A percentile compares a stretch with the other conserved stretches of the same genome.
phyloP scores from a whole-genome alignment of 257 asterid genomes.

The Apocynum venetum region DNA sequence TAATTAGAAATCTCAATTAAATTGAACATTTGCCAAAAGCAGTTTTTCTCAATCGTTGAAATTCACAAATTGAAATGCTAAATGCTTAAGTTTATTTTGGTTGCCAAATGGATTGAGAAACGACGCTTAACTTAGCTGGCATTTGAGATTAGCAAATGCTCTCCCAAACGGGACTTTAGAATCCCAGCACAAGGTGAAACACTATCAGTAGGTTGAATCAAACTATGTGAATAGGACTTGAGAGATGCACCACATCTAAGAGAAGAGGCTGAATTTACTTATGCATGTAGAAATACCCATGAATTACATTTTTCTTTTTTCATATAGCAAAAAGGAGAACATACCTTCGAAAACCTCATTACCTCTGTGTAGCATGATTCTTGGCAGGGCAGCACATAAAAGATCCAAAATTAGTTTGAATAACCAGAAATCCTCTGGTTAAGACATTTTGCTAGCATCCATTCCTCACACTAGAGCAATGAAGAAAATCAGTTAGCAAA shows the following conservation, averaged over 20 bases:
- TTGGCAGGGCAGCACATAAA: conserved; percentile 44
- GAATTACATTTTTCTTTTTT: background rate
- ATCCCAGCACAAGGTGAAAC: background rate
- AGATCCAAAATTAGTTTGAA: conserved; percentile 43
- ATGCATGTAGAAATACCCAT: conserved; percentile 12
- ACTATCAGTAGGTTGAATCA: conserved; percentile 5
- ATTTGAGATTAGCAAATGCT: too few species aligned
- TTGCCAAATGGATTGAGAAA: too few species aligned
- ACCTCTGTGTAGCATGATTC: conserved; percentile 36
- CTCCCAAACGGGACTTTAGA: too few species aligned
- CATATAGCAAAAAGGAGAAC: conserved; percentile 20
- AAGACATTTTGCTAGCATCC: conserved; percentile 59
- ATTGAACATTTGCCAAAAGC: too few species aligned
- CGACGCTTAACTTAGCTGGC: too few species aligned
- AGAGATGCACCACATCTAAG: conserved; percentile 12
- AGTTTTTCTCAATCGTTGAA: too few species aligned
- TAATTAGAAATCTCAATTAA: too few species aligned
- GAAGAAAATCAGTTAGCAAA: conserved; percentile 47
- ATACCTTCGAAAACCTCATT: conserved; percentile 55
- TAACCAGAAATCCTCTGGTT: conserved; percentile 53
- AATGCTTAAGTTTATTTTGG: too few species aligned
- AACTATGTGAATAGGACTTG: conserved; percentile 12
- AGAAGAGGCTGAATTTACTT: conserved; percentile 15
- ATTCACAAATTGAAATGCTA: too few species aligned
- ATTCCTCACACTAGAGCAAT: conserved; percentile 53